Percentiles rank a stretch among this genome's conserved stretches.
Evolutionary conservation across 805 yeast genomes (phyloP).

Genomic region (Candida manassasensis): DNA sequence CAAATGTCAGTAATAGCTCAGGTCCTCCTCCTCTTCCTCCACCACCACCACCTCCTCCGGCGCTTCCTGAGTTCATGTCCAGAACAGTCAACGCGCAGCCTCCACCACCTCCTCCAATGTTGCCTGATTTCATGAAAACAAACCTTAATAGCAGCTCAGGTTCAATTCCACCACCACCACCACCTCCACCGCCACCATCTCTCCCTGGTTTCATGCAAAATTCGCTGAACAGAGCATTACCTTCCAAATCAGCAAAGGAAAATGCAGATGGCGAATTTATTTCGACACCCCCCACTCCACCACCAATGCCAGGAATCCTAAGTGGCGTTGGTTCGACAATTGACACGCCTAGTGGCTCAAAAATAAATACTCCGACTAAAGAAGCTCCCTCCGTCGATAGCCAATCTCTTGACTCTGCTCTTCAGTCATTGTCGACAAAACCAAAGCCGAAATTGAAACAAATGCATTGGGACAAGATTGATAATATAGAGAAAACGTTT

Average conservation of each 20-base stretch:
- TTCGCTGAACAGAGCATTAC: constrained; percentile 4
- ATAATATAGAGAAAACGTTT: constrained; percentile 76
- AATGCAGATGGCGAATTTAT: not conserved
- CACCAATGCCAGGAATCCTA: constrained; percentile 5
- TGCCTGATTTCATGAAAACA: constrained; percentile 8
- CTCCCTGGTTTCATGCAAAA: constrained; percentile 9
- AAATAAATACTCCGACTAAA: not conserved
- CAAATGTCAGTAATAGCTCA: not conserved
- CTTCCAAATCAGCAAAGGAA: constrained; percentile 6
- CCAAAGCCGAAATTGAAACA: constrained; percentile 83
- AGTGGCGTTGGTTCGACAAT: constrained; percentile 1
- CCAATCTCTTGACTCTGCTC: constrained; percentile 1
- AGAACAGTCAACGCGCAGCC: constrained; percentile 3
- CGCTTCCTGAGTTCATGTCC: constrained; percentile 9
- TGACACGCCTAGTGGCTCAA: not conserved
- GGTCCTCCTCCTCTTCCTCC: constrained; percentile 8
- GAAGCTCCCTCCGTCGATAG: not conserved
- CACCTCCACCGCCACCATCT: constrained; percentile 18
- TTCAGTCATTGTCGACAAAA: constrained; percentile 23
- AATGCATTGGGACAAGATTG: constrained; percentile 94
- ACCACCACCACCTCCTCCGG: constrained; percentile 17
- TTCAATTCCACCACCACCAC: constrained; percentile 12
- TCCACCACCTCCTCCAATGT: constrained; percentile 17
- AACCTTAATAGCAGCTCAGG: not conserved
- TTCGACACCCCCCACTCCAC: constrained; percentile 12